These are phyloP conservation scores for Claviceps spartinae DNA, from an alignment of 2,329 filamentous ascomycete genomes.

Conservation along the genomic window DNA sequence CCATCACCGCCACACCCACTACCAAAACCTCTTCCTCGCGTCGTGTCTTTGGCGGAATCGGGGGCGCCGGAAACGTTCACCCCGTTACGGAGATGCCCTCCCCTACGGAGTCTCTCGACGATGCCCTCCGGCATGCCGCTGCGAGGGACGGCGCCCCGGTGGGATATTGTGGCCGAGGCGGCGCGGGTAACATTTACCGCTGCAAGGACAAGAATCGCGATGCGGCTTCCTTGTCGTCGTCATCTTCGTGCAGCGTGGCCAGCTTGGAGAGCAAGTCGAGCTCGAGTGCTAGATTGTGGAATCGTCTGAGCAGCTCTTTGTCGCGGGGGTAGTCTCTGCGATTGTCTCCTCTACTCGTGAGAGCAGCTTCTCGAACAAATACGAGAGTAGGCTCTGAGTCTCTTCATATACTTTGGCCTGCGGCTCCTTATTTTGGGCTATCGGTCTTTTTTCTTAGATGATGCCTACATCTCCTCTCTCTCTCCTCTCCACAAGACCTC, in stretches of 20 bases:
- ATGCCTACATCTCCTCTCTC: too few relatives aligned
- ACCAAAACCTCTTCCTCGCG: slow-evolving; percentile 24
- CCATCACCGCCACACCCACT: slow-evolving; percentile 7
- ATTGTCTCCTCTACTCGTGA: too few relatives aligned
- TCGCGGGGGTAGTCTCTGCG: slow-evolving; percentile 6
- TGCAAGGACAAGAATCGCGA: slow-evolving; percentile 21
- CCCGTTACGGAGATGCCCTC: slow-evolving; percentile 26
- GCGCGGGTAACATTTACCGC: slow-evolving; percentile 52
- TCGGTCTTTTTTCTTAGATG: too few relatives aligned
- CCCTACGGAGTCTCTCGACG: slow-evolving; percentile 34
- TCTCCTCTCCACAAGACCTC: too few relatives aligned
- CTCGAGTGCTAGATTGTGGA: slow-evolving; percentile 20
- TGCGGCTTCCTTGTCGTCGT: slow-evolving; percentile 13
- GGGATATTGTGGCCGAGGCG: slow-evolving; percentile 54
- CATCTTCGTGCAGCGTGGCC: slow-evolving; percentile 9
- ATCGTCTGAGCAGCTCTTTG: slow-evolving; percentile 20
- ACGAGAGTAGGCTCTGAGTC: too few relatives aligned
- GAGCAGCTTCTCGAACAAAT: too few relatives aligned
- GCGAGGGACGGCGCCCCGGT: slow-evolving; percentile 27
- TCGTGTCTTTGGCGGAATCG: slow-evolving; percentile 52
- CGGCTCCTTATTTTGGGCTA: too few relatives aligned
- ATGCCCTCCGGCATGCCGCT: slow-evolving; percentile 31
- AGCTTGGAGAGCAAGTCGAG: slow-evolving; percentile 24
- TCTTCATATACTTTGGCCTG: too few relatives aligned
- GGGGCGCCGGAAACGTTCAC: slow-evolving; percentile 52